Evolutionary conservation across 1,284 basidiomycete species (phyloP).

Genomic region (Coniophora puteana): DNA sequence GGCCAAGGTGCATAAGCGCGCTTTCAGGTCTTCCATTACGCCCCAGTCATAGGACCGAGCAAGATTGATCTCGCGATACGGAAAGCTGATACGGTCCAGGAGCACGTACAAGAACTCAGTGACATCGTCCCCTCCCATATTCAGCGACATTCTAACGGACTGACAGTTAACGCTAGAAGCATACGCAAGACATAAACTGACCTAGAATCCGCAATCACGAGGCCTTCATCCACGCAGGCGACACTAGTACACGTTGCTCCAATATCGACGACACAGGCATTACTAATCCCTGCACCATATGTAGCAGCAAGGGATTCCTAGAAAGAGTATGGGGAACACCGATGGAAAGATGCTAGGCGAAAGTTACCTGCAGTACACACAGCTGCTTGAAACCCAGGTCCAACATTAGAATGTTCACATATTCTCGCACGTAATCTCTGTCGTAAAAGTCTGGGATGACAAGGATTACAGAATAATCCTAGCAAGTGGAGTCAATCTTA

Average conservation of each 20-base stretch:
- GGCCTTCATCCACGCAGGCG: conserved; percentile 94
- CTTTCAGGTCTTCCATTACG: conserved; percentile 87
- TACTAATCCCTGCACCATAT: conserved; percentile 93
- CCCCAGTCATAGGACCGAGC: conserved; percentile 79
- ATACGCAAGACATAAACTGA: conserved; percentile 30
- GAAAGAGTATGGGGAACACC: background rate
- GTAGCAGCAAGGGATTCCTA: conserved; percentile 92
- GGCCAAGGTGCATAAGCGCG: conserved; percentile 75
- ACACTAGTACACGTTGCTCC: conserved; percentile 85
- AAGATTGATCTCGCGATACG: conserved; percentile 82
- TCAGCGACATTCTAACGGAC: conserved; percentile 69
- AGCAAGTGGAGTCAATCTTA: conserved; percentile 1
- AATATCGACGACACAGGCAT: conserved; percentile 94
- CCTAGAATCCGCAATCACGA: conserved; percentile 89
- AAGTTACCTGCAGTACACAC: conserved; percentile 80
- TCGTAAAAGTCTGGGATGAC: conserved; percentile 94
- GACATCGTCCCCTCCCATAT: conserved; percentile 92
- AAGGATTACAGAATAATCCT: conserved; percentile 87
- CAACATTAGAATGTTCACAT: conserved; percentile 74
- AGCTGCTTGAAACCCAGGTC: conserved; percentile 91
- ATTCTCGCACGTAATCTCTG: conserved; percentile 76
- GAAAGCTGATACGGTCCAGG: conserved; percentile 80
- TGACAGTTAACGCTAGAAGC: conserved; percentile 5
- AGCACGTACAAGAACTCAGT: conserved; percentile 86
- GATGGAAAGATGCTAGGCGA: background rate